These are phyloP conservation scores for Ganoderma meredithae DNA, from an alignment of 1,284 basidiomycete species.

Conservation along the genomic window DNA sequence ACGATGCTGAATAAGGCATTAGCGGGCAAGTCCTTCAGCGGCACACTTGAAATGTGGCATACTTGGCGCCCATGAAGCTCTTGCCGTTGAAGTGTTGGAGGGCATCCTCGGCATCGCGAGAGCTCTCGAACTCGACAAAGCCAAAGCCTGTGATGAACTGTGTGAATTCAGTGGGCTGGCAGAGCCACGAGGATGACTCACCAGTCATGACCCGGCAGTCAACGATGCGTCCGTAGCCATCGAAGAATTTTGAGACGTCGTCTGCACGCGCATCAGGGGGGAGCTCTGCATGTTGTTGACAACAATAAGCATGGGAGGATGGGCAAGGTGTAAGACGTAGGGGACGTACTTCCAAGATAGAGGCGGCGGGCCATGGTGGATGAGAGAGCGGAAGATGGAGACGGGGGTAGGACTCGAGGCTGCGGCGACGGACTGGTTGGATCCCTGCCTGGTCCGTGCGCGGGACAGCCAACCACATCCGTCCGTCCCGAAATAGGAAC, in stretches of 20 bases:
- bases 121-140: constrained; percentile 92
- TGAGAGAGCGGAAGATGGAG: constrained; percentile 40
- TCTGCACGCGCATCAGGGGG: constrained; percentile 80
- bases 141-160: constrained; percentile 72
- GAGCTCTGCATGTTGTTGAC: constrained; percentile 57
- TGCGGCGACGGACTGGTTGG: constrained; percentile 28
- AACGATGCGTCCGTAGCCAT: constrained; percentile 84
- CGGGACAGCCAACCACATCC: constrained; percentile 21
- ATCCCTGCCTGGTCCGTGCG: constrained; percentile 41
- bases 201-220: constrained; percentile 96
- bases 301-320: not conserved
- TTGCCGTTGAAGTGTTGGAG: constrained; percentile 88
- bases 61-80: constrained; percentile 88
- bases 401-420: constrained; percentile 1
- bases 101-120: constrained; percentile 93
- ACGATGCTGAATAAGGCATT: constrained; percentile 67
- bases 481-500: not conserved
- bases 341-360: constrained; percentile 79
- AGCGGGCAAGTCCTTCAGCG: constrained; percentile 12
- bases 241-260: constrained; percentile 86
- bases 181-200: constrained; percentile 44
- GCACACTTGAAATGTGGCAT: constrained; percentile 36
- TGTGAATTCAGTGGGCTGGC: not conserved
- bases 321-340: not conserved
- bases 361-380: constrained; percentile 81